Percentiles rank a stretch among this genome's conserved stretches.
These are phyloP conservation scores for Tremellales sp. DNA, from an alignment of 1,284 basidiomycete genomes.

Conservation along the genomic window DNA sequence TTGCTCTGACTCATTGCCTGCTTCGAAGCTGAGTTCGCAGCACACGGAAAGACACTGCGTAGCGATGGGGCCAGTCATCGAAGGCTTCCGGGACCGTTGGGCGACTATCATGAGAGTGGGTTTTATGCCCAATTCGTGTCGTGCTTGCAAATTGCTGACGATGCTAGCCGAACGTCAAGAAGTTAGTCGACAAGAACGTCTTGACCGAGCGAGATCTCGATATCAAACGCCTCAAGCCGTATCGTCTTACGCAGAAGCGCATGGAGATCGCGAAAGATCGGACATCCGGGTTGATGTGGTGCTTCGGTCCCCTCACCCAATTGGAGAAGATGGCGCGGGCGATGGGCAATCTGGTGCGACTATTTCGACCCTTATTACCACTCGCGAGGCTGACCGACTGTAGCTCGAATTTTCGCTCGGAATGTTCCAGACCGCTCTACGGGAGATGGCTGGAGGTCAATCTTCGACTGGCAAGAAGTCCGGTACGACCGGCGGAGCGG, in stretches of 20 bases:
- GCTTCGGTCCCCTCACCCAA: slow-evolving; percentile 20
- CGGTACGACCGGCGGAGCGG: slow-evolving; percentile 25
- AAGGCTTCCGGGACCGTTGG: slow-evolving; percentile 41
- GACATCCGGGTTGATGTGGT: slow-evolving; percentile 23
- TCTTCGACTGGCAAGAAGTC: slow-evolving; percentile 37
- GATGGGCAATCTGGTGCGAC: slow-evolving; percentile 70
- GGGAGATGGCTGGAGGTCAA: slow-evolving; percentile 45
- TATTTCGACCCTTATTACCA: neutral
- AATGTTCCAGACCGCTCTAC: slow-evolving; percentile 68
- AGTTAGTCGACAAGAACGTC: slow-evolving; percentile 38
- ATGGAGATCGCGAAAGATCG: slow-evolving; percentile 33
- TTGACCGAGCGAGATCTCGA: slow-evolving; percentile 41
- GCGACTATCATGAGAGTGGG: slow-evolving; percentile 68
- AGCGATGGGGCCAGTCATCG: slow-evolving; percentile 55
- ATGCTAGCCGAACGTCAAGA: slow-evolving; percentile 36
- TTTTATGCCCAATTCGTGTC: slow-evolving; percentile 4
- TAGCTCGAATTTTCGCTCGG: slow-evolving; percentile 77
- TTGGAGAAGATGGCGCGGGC: slow-evolving; percentile 60
- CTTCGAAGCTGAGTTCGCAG: slow-evolving; percentile 10
- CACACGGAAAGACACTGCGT: slow-evolving; percentile 60
- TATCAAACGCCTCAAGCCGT: slow-evolving; percentile 36
- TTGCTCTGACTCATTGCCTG: neutral
- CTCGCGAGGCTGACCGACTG: slow-evolving; percentile 1
- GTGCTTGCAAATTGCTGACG: slow-evolving; percentile 1
- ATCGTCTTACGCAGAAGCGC: slow-evolving; percentile 33